Conservation (phyloP, 441 rosid genomes). For the Gossypium aridum region DNA sequence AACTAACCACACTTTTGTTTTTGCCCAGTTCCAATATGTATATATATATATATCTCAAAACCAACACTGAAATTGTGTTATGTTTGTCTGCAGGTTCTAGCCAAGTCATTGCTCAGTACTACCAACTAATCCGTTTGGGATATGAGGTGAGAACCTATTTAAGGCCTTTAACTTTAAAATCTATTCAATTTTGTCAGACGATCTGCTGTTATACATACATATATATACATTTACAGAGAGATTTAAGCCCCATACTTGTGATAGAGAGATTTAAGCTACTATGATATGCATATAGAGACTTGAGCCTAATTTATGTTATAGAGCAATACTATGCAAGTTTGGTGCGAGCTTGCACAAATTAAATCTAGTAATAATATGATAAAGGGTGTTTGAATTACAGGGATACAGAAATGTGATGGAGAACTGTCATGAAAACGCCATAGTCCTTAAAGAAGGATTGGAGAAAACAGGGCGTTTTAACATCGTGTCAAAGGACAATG, state of each 20-base stretch:
- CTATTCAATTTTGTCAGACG: too few relatives aligned
- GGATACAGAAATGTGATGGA: constrained; percentile 85
- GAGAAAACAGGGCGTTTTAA: constrained; percentile 58
- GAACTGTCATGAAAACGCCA: constrained; percentile 67
- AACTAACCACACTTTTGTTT: background rate
- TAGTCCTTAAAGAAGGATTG: constrained; percentile 62
- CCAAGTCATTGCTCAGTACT: constrained; percentile 88
- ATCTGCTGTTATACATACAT: too few relatives aligned
- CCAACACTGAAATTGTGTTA: background rate
- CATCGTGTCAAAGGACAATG: constrained; percentile 73
- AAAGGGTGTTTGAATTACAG: constrained; percentile 12
- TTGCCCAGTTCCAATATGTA: too few relatives aligned
- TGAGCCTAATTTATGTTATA: too few relatives aligned
- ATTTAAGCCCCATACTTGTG: too few relatives aligned
- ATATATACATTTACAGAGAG: too few relatives aligned
- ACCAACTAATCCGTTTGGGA: constrained; percentile 82
- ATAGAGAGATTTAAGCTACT: too few relatives aligned
- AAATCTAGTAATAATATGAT: background rate
- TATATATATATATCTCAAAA: background rate
- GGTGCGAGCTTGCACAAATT: too few relatives aligned
- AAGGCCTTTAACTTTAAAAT: background rate
- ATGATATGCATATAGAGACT: too few relatives aligned
- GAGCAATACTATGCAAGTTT: too few relatives aligned
- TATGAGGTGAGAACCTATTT: constrained; percentile 28
- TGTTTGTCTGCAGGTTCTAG: constrained; percentile 51